A percentile compares a stretch with the other conserved stretches of the same genome.
phyloP scores from a whole-genome alignment of 768 basidiomycete genomes.

The Amanita rubescens region DNA sequence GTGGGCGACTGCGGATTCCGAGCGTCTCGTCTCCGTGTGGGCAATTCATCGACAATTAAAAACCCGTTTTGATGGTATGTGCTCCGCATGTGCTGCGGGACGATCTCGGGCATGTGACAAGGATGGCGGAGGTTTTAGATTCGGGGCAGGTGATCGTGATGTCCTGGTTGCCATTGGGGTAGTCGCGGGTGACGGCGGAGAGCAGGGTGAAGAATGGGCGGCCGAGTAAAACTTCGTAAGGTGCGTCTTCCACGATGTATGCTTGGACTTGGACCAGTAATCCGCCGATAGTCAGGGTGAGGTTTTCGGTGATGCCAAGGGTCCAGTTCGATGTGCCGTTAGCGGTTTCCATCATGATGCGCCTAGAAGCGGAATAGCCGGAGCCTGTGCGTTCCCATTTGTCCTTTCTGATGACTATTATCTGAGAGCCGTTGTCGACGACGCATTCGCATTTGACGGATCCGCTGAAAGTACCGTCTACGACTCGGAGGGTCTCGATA shows the following conservation, averaged over 20 bases:
- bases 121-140: neutral
- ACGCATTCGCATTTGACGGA: neutral
- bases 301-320: no score
- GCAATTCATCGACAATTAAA: neutral
- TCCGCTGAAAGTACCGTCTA: no score
- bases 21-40: neutral
- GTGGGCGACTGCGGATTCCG: no score
- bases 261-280: conserved; percentile 13
- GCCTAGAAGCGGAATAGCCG: neutral
- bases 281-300: neutral
- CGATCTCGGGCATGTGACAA: no score
- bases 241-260: conserved; percentile 15
- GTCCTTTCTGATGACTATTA: neutral
- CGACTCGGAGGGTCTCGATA: neutral
- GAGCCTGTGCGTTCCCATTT: neutral
- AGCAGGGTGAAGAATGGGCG: no score
- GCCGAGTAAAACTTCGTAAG: conserved; percentile 17
- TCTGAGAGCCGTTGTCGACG: neutral
- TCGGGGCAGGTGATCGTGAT: neutral
- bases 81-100: no score
- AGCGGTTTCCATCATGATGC: neutral
- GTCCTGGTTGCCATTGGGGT: neutral
- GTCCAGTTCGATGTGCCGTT: neutral
- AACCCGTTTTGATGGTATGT: neutral
- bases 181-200: neutral